Base-by-base conservation (phyloP, 257 asterid genomes). In the Solanum dulcamara region DNA sequence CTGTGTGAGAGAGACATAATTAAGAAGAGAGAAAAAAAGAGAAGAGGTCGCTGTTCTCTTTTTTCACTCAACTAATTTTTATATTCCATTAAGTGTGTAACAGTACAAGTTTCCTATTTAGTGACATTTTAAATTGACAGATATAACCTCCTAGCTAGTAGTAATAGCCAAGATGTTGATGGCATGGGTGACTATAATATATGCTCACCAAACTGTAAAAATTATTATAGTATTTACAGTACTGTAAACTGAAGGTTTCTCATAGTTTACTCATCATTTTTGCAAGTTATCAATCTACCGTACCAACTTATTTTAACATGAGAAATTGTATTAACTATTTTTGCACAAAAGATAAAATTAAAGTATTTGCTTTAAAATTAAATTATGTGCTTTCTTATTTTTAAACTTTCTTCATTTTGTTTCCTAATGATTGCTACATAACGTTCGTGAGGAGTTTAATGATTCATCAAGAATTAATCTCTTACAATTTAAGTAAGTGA, bases 1-100 rank as follows among this genome's bases (percentile, higher is more conserved):
- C 66, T 86, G 7, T 86, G 75, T 57, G 66, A 48, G 35, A 33
- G 44, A 81, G 57, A 67, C 70, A 88, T 87, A 72, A 60, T 75
- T n/a, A 40, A 81, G 86, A 71, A 71, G 89, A 71, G 89, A 82
- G 85, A 40, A 64, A 33, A 22, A 74, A 35, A 88, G 86, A 88
- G 91, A 91, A 91, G 89, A 87, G 87, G 95, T 93, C 93, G 93
- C 91, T 90, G 85, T 90, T 88, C 81, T 88, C 85, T 85, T 87
- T 85, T 90, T 83, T 88, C 57, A 87, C 86, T 87, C 88, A 86
- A 79, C 83, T 75, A 70, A 83, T 80, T 83, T 59, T 87, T 84
- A 85, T 48, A 33, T 77, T 77, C 83, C 83, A 77, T 48, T 28
- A 46, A 77, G 60, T 77, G 57, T 70, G 28, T 28, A 28, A 64